Conservation (phyloP, 257 asterid genomes). For the Fraxinus anomala region DNA sequence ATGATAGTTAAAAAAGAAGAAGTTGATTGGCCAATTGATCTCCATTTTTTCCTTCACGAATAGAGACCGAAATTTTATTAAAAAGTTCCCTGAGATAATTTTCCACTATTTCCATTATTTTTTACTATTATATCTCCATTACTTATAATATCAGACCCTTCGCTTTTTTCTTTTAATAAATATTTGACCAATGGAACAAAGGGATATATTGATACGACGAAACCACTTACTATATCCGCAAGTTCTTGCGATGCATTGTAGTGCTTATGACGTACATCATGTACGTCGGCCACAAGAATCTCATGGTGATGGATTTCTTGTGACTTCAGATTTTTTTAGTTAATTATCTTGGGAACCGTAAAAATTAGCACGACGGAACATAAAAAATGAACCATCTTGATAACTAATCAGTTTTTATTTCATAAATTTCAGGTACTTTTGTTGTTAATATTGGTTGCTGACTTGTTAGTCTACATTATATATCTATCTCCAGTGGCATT, state of each 20-base stretch:
- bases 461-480: conserved; percentile 53
- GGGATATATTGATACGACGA: neutral
- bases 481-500: conserved; percentile 70
- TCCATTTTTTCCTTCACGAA: neutral
- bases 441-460: conserved; percentile 60
- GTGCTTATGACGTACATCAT: neutral
- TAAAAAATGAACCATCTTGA: neutral
- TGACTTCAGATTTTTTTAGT: neutral
- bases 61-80: neutral
- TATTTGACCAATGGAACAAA: neutral
- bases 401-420: conserved; percentile 2
- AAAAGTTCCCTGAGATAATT: neutral
- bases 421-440: conserved; percentile 62
- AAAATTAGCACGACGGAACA: neutral
- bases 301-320: neutral
- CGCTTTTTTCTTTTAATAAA: neutral
- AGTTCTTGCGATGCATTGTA: neutral
- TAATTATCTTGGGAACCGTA: neutral
- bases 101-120: neutral
- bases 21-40: neutral
- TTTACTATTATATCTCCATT: neutral
- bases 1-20: no score
- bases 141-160: neutral
- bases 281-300: neutral
- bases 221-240: neutral